A percentile compares a stretch with the other conserved stretches of the same genome.
phyloP scores from a whole-genome alignment of 352 stramenopile species.

The Elongisporangium undulatum region DNA sequence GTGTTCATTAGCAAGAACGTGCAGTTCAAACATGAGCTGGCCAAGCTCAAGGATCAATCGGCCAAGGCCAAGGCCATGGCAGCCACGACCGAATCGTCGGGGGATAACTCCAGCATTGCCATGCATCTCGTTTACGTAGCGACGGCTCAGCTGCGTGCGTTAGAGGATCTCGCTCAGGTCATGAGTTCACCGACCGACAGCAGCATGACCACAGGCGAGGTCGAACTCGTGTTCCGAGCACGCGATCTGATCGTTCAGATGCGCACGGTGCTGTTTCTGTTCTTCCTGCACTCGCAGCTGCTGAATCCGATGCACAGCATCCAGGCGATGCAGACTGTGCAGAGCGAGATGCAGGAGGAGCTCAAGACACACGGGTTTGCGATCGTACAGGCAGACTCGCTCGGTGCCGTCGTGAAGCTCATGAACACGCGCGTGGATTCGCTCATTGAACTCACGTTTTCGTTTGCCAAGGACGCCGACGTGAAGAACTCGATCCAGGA shows the following conservation, averaged over 20 bases:
- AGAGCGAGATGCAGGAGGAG: constrained; percentile 23
- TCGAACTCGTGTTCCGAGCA: constrained; percentile 22
- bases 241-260: constrained; percentile 60
- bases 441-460: constrained; percentile 60
- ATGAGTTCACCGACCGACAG: background rate
- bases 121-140: constrained; percentile 36
- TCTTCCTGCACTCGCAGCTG: constrained; percentile 36
- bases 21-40: constrained; percentile 38
- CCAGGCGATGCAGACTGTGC: constrained; percentile 20
- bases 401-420: constrained; percentile 53
- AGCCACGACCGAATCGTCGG: background rate
- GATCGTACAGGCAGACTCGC: constrained; percentile 44
- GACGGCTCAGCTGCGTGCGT: constrained; percentile 21
- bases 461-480: constrained; percentile 68
- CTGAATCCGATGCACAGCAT: constrained; percentile 32
- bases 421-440: constrained; percentile 55
- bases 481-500: constrained; percentile 72
- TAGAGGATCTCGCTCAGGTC: constrained; percentile 17
- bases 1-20: constrained; percentile 25
- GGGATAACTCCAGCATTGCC: constrained; percentile 27
- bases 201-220: background rate
- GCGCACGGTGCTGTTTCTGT: constrained; percentile 43
- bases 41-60: constrained; percentile 48
- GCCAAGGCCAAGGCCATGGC: constrained; percentile 18
- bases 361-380: constrained; percentile 40